Base-by-base conservation (phyloP, 257 asterid genomes). In the Nicotiana noctiflora region DNA sequence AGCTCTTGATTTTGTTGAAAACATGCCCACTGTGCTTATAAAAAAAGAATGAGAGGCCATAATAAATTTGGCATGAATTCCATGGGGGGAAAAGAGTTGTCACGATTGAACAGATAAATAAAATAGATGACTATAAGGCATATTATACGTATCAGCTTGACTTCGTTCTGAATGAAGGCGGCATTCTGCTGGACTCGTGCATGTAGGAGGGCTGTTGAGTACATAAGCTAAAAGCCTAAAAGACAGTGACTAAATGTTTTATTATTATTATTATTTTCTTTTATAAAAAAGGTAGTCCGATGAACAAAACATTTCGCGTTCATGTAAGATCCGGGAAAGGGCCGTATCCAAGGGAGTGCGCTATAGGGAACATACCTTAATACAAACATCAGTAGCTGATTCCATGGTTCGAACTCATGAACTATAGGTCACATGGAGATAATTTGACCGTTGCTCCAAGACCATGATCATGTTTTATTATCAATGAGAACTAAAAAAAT, bases 131-230 rank as follows among this genome's bases (percentile, higher is more conserved):
- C 2, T 57, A n/a, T n/a, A 57, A 57, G 5, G 17, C 18, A 15
- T 49, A 6, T 55, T 1, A 17, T 5, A 55, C 3, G 8, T 18
- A 2, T 55, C 8, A 21, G 59, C 10, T 6, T 18, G 23, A 17
- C 19, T 55, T 18, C 4, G n/a, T 55, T 3, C 61, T 55, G 23
- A 75, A 81, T 78, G 8, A 13, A 82, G 77, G 77, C 75, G 84
- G 78, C 55, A 64, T 23, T 85, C 7, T 18, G 27, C 14, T 6
- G 8, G 11, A 56, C 4, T 2, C 0, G 19, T 57, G 63, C 11
- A 12, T 57, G 10, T 56, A 6, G 62, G 46, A 1, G 8, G 46
- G 10, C 46, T 37, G 46, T 6, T 37, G 10, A 2, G 46, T 37
- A 8, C 46, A 37, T 37, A 37, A 37, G 44, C 9, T 37, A 37